These are phyloP conservation scores for Phytophthora fragariae DNA, from an alignment of 352 stramenopile species.

Conservation along the genomic window DNA sequence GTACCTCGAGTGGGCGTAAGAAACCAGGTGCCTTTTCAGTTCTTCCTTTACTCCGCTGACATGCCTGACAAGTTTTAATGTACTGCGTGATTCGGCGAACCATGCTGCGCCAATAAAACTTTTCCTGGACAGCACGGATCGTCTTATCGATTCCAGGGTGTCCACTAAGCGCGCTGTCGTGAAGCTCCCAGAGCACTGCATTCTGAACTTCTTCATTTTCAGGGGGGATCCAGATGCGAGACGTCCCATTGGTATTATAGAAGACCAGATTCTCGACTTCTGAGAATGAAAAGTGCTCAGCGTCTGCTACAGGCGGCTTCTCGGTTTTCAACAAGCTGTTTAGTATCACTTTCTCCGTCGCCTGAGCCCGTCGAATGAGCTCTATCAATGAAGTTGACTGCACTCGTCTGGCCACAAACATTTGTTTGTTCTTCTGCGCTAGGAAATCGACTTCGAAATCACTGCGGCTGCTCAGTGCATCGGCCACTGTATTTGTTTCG, in stretches of 20 bases:
- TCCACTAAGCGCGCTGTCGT: neutral
- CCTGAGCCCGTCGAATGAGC: conserved; percentile 1
- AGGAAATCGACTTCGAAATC: conserved; percentile 18
- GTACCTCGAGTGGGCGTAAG: neutral
- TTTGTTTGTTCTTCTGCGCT: conserved; percentile 1
- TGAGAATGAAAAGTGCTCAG: neutral
- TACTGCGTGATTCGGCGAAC: conserved; percentile 1
- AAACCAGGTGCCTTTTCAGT: neutral
- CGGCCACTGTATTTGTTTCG: conserved; percentile 15
- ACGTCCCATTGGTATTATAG: neutral
- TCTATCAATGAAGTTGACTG: neutral
- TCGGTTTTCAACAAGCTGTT: neutral
- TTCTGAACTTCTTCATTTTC: conserved; percentile 3
- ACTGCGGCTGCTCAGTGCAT: conserved; percentile 1
- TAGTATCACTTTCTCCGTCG: neutral
- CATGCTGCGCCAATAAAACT: conserved; percentile 9
- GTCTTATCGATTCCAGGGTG: neutral
- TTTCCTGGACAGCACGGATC: neutral
- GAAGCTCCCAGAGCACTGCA: conserved; percentile 7
- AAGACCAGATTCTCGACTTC: neutral
- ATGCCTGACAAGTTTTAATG: conserved; percentile 2
- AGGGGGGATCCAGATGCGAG: neutral
- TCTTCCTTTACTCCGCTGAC: conserved; percentile 1
- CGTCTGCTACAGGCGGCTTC: neutral
- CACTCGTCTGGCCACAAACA: neutral